A percentile compares a stretch with the other conserved stretches of the same genome.
phyloP scores from a whole-genome alignment of 2,329 filamentous ascomycete species.

The Trichoderma arundinaceum region DNA sequence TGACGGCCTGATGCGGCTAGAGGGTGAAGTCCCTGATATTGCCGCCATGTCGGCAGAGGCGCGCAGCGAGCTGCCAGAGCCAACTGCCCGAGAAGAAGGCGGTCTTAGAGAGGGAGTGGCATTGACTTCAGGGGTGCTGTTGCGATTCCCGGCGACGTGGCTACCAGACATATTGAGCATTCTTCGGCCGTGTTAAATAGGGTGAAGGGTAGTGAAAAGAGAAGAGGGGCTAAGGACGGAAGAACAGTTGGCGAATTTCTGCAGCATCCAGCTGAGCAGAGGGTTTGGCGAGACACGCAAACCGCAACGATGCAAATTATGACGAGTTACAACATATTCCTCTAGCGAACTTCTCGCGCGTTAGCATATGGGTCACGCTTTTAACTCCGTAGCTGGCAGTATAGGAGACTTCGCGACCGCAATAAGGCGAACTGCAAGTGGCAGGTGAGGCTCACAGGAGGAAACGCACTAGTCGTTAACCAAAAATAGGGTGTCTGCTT shows the following conservation, averaged over 20 bases:
- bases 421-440: neutral
- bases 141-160: slow-evolving; percentile 80
- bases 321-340: slow-evolving; percentile 44
- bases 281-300: slow-evolving; percentile 55
- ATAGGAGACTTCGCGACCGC: neutral
- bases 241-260: slow-evolving; percentile 60
- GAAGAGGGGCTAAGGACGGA: slow-evolving; percentile 33
- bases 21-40: slow-evolving; percentile 69
- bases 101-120: slow-evolving; percentile 83
- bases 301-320: slow-evolving; percentile 34
- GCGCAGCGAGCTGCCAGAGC: slow-evolving; percentile 82
- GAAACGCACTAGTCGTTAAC: slow-evolving; percentile 40
- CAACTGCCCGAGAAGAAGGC: slow-evolving; percentile 77
- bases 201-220: slow-evolving; percentile 26
- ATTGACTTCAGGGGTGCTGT: slow-evolving; percentile 93
- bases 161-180: slow-evolving; percentile 71
- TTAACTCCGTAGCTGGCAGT: neutral
- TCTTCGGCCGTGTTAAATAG: slow-evolving; percentile 35
- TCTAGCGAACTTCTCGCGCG: slow-evolving; percentile 35
- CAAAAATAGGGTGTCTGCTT: slow-evolving; percentile 47
- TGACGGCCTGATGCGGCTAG: slow-evolving; percentile 85
- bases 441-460: slow-evolving; percentile 37
- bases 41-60: slow-evolving; percentile 95
- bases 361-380: slow-evolving; percentile 34
- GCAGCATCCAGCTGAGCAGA: slow-evolving; percentile 85